Evolutionary conservation across 148 eudicot genomes (phyloP).

Genomic region (Dianthus caryophyllus): DNA sequence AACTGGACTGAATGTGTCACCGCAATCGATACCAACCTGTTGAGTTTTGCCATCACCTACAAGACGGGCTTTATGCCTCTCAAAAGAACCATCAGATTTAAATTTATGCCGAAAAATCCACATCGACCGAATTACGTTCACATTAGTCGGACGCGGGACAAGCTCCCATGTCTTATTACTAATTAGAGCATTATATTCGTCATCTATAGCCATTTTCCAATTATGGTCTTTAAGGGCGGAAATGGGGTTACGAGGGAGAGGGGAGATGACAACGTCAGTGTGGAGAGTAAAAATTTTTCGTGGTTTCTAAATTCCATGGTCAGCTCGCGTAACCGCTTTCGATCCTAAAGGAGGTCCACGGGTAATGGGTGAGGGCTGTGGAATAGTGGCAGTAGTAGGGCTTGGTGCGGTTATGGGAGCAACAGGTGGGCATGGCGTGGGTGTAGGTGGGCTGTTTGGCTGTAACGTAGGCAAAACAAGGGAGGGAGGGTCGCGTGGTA

Average conservation of each 20-base stretch:
- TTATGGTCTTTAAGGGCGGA: not conserved
- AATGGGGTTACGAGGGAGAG: conserved; percentile 3
- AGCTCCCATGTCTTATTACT: not conserved
- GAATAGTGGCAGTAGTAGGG: not conserved
- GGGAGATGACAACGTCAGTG: conserved; percentile 1
- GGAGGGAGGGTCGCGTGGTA: not conserved
- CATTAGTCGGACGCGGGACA: conserved; percentile 4
- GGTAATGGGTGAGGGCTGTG: not conserved
- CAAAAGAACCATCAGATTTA: too few species aligned
- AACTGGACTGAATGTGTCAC: not conserved
- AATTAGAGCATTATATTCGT: too few species aligned
- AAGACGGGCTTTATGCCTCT: too few species aligned
- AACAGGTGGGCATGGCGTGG: not conserved
- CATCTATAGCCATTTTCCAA: too few species aligned
- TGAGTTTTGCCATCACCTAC: too few species aligned
- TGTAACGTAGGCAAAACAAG: not conserved
- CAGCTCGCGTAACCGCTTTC: conserved; percentile 1
- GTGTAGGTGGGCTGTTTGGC: not conserved
- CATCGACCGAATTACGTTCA: not conserved
- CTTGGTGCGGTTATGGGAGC: not conserved
- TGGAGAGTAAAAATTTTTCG: not conserved
- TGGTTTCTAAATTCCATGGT: not conserved
- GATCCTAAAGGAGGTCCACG: not conserved
- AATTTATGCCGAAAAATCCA: too few species aligned
- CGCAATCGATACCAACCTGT: conserved; percentile 1